Evolutionary conservation across 202 grass and related monocot genomes (phyloP), one percentile per base, ranked within the genome.

Genomic region (Elaeis oleifera): DNA sequence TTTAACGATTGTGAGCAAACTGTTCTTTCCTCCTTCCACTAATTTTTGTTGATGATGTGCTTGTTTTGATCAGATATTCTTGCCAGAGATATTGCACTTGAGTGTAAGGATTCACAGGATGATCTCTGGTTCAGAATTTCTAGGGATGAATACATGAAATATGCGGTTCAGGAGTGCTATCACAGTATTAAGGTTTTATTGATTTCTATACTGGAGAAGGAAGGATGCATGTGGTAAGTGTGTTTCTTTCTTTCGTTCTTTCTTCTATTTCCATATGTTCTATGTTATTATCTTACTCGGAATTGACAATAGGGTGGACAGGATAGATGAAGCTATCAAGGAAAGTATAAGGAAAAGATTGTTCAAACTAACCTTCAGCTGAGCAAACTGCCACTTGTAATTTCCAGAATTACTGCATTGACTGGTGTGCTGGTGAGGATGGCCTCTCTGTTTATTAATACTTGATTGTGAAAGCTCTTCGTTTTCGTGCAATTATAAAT

Each of bases 121-220:
- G 90, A 95, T 29, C 78, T 95, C 26, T 95, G 86, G 90, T n/a
- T 65, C 28, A 95, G 71, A 74, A 88, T 90, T 51, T 84, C 83
- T 3, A 90, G 70, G 77, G 90, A 95, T 73, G 86, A 95, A 27
- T 95, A 95, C 58, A 90, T 95, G 86, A 17, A 75, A 70, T 95
- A 88, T 78, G 90, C 90, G 53, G 90, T 95, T 23, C 69, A 76
- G 76, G 90, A 95, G 71, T 86, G 81, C 63, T 95, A 73, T 57
- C 50, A 80, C 55, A 85, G 78, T 58, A 68, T 88, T 79, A 23
- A 64, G 48, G 26, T 83, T 88, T 78, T 95, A 70, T 81, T 95
- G 70, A 60, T 72, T 36, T 76, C 80, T 70, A 77, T 95, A 74
- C 72, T 95, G 50, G 83, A 90, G 23, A 78, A 77, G 18, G 90